Conservation (phyloP, 306 rosid species). For the Amphicarpaea edgeworthii region DNA sequence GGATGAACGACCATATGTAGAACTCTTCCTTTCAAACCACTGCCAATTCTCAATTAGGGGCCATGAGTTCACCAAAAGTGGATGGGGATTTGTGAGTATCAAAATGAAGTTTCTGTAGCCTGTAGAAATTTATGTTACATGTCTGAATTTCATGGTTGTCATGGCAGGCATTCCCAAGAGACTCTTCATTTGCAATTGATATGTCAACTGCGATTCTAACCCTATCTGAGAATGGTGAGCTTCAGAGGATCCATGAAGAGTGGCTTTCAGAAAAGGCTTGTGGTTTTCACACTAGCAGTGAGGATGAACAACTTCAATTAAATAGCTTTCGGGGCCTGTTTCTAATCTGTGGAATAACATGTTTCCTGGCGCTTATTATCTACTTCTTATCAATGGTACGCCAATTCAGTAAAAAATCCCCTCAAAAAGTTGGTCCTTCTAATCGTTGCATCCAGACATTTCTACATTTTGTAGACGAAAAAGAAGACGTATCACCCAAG, state of each 20-base stretch:
- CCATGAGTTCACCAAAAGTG: slow-evolving; percentile 85
- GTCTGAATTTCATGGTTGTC: neutral
- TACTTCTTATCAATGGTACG: slow-evolving; percentile 56
- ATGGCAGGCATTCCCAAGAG: slow-evolving; percentile 73
- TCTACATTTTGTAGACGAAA: slow-evolving; percentile 68
- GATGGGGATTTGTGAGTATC: slow-evolving; percentile 93
- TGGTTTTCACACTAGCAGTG: slow-evolving; percentile 53
- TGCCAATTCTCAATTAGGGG: slow-evolving; percentile 82
- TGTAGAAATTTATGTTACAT: neutral
- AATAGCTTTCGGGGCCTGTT: slow-evolving; percentile 79
- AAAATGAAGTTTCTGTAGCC: neutral
- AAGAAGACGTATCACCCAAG: slow-evolving; percentile 49
- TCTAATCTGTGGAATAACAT: slow-evolving; percentile 67
- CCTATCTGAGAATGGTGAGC: slow-evolving; percentile 77
- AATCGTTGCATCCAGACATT: slow-evolving; percentile 58
- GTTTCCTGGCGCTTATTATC: slow-evolving; percentile 66
- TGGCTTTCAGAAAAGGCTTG: slow-evolving; percentile 75
- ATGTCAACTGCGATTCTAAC: slow-evolving; percentile 76
- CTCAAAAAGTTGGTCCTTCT: slow-evolving; percentile 39
- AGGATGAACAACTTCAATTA: slow-evolving; percentile 67
- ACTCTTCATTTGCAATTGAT: slow-evolving; percentile 81
- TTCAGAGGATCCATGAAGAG: slow-evolving; percentile 73
- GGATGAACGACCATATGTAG: slow-evolving; percentile 81
- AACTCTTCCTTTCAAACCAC: slow-evolving; percentile 74
- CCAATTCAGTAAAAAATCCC: slow-evolving; percentile 55